Conservation (phyloP, 1,284 basidiomycete species). For the Tranzscheliella williamsii region DNA sequence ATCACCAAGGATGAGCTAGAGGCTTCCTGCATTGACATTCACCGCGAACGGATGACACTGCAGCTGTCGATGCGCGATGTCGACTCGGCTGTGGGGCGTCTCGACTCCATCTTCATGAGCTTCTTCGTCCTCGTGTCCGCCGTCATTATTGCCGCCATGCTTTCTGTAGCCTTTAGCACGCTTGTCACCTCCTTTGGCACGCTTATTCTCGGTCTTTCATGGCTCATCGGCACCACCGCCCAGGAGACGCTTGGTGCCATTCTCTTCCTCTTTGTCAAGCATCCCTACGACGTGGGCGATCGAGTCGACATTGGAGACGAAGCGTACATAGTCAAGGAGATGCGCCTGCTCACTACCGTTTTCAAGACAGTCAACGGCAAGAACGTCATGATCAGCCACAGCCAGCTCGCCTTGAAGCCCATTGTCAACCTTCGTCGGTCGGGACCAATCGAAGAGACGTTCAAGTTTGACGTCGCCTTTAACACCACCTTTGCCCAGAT, state of each 20-base stretch:
- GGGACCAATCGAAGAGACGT: slow-evolving; percentile 73
- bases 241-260: slow-evolving; percentile 75
- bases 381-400: slow-evolving; percentile 33
- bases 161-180: slow-evolving; percentile 73
- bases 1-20: slow-evolving; percentile 75
- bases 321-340: slow-evolving; percentile 81
- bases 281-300: slow-evolving; percentile 88
- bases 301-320: slow-evolving; percentile 61
- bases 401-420: slow-evolving; percentile 59
- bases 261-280: slow-evolving; percentile 81
- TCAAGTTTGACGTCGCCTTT: slow-evolving; percentile 80
- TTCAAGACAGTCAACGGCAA: slow-evolving; percentile 44
- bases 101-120: slow-evolving; percentile 63
- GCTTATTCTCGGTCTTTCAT: slow-evolving; percentile 79
- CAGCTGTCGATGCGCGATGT: slow-evolving; percentile 87
- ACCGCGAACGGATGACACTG: slow-evolving; percentile 81
- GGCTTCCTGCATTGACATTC: slow-evolving; percentile 76
- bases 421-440: slow-evolving; percentile 75
- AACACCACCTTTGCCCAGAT: slow-evolving; percentile 80
- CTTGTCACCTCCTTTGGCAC: slow-evolving; percentile 80
- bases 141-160: slow-evolving; percentile 66
- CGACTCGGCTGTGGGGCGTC: slow-evolving; percentile 75
- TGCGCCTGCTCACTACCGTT: slow-evolving; percentile 75
- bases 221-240: slow-evolving; percentile 76
- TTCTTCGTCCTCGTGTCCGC: slow-evolving; percentile 69